phyloP scores from a whole-genome alignment of 169 alveolate species.

The Plasmodium falciparum region DNA sequence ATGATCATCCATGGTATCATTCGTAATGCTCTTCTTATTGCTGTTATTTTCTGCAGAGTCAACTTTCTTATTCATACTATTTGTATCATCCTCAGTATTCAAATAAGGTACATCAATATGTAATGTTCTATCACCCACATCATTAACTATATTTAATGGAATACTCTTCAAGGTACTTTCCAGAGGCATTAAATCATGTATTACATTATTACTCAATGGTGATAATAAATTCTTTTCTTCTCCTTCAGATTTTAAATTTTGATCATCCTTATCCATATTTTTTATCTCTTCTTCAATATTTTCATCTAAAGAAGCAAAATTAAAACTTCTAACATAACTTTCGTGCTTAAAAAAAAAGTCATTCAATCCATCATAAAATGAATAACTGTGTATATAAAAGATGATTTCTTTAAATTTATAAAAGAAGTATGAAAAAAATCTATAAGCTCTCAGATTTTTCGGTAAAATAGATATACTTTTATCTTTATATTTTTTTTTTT shows the following conservation, averaged over 20 bases:
- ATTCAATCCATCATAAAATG: conserved; percentile 4
- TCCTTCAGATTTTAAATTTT: no score
- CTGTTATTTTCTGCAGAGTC: not conserved
- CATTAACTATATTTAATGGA: no score
- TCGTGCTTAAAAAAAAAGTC: conserved; percentile 25
- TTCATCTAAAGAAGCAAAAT: no score
- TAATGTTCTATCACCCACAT: no score
- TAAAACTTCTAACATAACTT: not conserved
- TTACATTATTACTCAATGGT: no score
- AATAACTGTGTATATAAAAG: conserved; percentile 46
- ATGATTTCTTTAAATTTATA: conserved; percentile 44
- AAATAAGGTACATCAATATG: not conserved
- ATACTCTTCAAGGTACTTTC: no score
- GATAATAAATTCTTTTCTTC: no score
- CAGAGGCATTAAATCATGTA: no score
- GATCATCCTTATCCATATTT: no score
- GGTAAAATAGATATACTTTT: conserved; percentile 22
- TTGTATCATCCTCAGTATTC: not conserved
- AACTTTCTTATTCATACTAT: not conserved
- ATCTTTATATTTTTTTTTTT: not conserved
- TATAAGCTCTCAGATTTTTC: conserved; percentile 34
- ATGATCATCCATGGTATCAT: not conserved
- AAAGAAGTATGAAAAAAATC: conserved; percentile 46
- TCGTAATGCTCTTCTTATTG: not conserved
- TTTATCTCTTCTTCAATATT: no score